Conservation (phyloP, 768 basidiomycete genomes). For the Cyclocybe cylindracea region DNA sequence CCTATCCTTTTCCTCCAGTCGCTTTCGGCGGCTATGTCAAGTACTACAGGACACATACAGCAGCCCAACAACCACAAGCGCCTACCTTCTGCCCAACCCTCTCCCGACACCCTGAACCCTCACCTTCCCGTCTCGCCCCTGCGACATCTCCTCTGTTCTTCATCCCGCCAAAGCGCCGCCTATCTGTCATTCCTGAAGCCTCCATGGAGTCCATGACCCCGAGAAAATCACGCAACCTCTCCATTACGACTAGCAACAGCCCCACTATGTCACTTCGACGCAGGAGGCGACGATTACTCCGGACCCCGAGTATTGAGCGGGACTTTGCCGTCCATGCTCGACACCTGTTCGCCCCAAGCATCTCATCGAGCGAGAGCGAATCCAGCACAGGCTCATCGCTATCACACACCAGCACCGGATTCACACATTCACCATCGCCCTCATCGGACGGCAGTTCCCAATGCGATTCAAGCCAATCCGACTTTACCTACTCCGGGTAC, state of each 20-base stretch:
- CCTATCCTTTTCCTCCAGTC: slow-evolving; percentile 39
- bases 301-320: slow-evolving; percentile 38
- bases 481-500: slow-evolving; percentile 12
- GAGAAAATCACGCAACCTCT: slow-evolving; percentile 11
- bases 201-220: slow-evolving; percentile 21
- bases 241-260: slow-evolving; percentile 10
- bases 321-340: slow-evolving; percentile 26
- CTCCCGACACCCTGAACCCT: slow-evolving; percentile 15
- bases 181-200: slow-evolving; percentile 25
- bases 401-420: slow-evolving; percentile 7
- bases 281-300: slow-evolving; percentile 29
- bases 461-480: slow-evolving; percentile 15
- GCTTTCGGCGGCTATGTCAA: slow-evolving; percentile 41
- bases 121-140: slow-evolving; percentile 19
- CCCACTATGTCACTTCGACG: slow-evolving; percentile 26
- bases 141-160: slow-evolving; percentile 18
- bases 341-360: slow-evolving; percentile 15
- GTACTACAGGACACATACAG: slow-evolving; percentile 31
- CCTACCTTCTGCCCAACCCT: slow-evolving; percentile 18
- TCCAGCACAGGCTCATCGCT: not conserved
- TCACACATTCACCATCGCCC: slow-evolving; percentile 12
- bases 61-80: slow-evolving; percentile 12
- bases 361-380: slow-evolving; percentile 8
- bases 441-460: slow-evolving; percentile 9
- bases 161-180: slow-evolving; percentile 8